phyloP scores from a whole-genome alignment of 768 basidiomycete genomes.

The Leccinum disarticulatum region DNA sequence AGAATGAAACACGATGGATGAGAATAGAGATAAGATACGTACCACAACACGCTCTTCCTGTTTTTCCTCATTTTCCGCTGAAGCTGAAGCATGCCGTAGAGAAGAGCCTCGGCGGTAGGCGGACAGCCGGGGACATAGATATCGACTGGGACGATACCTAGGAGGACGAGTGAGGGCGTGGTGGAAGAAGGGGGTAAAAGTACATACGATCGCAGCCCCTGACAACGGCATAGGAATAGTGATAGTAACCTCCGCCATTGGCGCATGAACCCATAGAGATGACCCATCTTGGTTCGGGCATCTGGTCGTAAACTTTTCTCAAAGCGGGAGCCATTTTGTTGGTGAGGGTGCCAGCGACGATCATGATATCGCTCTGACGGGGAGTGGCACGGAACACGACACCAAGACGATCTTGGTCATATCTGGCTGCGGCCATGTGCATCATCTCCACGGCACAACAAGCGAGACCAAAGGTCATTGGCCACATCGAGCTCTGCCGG shows the following conservation, averaged over 20 bases:
- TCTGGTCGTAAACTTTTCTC: slow-evolving; percentile 96
- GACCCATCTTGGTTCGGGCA: slow-evolving; percentile 99
- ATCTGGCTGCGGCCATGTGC: slow-evolving; percentile 99
- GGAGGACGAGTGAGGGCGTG: slow-evolving; percentile 10
- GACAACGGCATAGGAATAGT: slow-evolving; percentile 98
- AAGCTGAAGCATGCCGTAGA: slow-evolving; percentile 95
- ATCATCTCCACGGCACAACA: slow-evolving; percentile 99
- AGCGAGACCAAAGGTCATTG: slow-evolving; percentile 97
- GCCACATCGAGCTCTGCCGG: slow-evolving; percentile 98
- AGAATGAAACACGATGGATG: background rate
- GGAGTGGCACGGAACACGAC: slow-evolving; percentile 99
- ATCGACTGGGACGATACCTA: slow-evolving; percentile 96
- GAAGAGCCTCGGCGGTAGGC: slow-evolving; percentile 92
- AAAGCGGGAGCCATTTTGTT: slow-evolving; percentile 99
- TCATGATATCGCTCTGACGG: slow-evolving; percentile 97
- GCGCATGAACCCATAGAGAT: slow-evolving; percentile 99
- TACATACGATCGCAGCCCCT: slow-evolving; percentile 92
- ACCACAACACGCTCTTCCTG: slow-evolving; percentile 89
- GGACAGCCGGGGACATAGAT: slow-evolving; percentile 98
- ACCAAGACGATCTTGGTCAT: slow-evolving; percentile 97
- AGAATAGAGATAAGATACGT: slow-evolving; percentile 14
- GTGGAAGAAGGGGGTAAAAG: slow-evolving; percentile 9
- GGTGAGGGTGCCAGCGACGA: slow-evolving; percentile 96
- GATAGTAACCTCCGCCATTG: slow-evolving; percentile 96
- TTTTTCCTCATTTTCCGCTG: slow-evolving; percentile 94